Base-by-base conservation (phyloP, 2,329 filamentous ascomycete genomes). In the Monilinia aucupariae region DNA sequence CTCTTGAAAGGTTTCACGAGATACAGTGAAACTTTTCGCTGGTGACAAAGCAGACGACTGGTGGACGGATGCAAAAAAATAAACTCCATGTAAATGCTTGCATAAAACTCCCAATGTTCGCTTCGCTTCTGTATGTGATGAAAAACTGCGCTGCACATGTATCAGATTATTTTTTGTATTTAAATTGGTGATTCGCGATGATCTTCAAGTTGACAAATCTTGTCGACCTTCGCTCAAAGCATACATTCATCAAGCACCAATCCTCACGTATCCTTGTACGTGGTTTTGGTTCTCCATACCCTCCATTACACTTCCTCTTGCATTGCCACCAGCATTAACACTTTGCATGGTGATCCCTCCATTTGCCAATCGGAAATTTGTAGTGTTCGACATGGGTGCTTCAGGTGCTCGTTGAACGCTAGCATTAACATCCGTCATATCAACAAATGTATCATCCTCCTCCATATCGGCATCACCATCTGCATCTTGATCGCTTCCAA, bases 371-470 rank as follows among this genome's bases (percentile, higher is more conserved):
- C 70, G 63, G 47, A 69, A 71, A 53, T 63, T 69, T 22, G 68
- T 58, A 1, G 55, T 52, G 27, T 60, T 51, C 17, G 66, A 51
- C 63, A 68, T 68, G 12, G 63, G 52, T 3, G 65, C 65, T 56
- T 70, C 68, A 4, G 66, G 67, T n/a, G 65, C 66, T 32, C 66
- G 59, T 41, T 64, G 56, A 20, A 64, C 59, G 54, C 34, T 41
- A 20, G 48, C 34, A 55, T 61, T 55, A 47, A 61, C 59, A 45
- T 71, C 69, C 8, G 49, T 76, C 71, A 83, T 80, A 60, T 82
- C 79, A 9, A 80, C 77, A 64, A 82, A 84, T 60, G 77, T 79
- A 52, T 83, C 82, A 59, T 82, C 82, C 45, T 85, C 83, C 43
- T 73, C 71, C 83, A 85, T 85, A 62, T 72, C 71, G 9, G 71